Conservation (phyloP, 257 asterid genomes). For the Dorcoceras hygrometricum region DNA sequence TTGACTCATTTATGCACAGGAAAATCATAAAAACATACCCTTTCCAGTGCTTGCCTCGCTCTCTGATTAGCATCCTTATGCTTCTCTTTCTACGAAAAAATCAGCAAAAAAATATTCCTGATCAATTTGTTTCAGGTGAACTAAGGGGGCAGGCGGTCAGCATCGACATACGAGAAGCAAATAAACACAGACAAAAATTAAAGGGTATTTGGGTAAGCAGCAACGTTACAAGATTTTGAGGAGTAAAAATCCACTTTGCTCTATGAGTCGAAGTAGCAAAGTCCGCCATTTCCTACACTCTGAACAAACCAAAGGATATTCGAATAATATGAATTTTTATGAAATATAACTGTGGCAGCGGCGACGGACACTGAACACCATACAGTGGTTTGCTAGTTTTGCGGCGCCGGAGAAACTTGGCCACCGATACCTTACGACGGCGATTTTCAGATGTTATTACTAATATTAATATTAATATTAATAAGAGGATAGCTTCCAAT, state of each 20-base stretch:
- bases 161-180: not conserved
- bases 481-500: too few relatives aligned
- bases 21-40: constrained; percentile 37
- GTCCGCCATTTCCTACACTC: constrained; percentile 59
- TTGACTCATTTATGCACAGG: not conserved
- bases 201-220: not conserved
- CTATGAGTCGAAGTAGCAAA: constrained; percentile 80
- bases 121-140: too few relatives aligned
- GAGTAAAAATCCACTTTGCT: constrained; percentile 83
- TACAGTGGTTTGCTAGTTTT: too few relatives aligned
- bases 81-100: constrained; percentile 64
- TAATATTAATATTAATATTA: too few relatives aligned
- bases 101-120: not conserved
- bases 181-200: not conserved
- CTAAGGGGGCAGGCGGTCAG: not conserved
- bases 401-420: too few relatives aligned
- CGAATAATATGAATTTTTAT: too few relatives aligned
- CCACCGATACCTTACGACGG: too few relatives aligned
- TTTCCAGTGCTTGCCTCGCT: constrained; percentile 86
- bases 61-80: constrained; percentile 78
- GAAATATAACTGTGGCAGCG: too few relatives aligned
- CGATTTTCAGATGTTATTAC: too few relatives aligned
- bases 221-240: constrained; percentile 66
- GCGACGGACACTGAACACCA: too few relatives aligned
- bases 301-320: not conserved